phyloP scores from a whole-genome alignment of 2,329 filamentous ascomycete genomes.

The Mollisia scopiformis region DNA sequence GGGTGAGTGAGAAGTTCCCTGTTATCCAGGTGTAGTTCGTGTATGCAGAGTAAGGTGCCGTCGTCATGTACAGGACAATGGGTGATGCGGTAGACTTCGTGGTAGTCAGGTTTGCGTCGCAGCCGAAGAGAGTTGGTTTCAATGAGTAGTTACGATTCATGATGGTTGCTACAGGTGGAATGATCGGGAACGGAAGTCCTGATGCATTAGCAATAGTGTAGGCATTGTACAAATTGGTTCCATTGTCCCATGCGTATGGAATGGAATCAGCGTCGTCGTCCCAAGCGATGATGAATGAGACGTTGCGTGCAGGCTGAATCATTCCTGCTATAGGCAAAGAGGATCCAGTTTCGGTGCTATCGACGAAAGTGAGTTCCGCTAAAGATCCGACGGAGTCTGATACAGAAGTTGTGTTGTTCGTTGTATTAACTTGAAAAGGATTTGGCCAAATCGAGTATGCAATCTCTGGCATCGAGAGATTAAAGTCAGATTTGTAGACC shows the following conservation, averaged over 20 bases:
- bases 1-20: neutral
- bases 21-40: neutral
- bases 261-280: conserved; percentile 23
- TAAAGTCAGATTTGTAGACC: neutral
- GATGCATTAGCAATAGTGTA: conserved; percentile 10
- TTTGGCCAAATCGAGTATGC: conserved; percentile 30
- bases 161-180: conserved; percentile 21
- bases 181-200: neutral
- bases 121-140: conserved; percentile 30
- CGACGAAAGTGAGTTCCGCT: conserved; percentile 19
- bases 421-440: conserved; percentile 27
- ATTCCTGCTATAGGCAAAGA: conserved; percentile 35
- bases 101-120: conserved; percentile 24
- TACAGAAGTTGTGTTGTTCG: too few species aligned
- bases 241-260: conserved; percentile 19
- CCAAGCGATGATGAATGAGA: conserved; percentile 39
- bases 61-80: conserved; percentile 27
- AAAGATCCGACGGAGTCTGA: neutral
- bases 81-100: conserved; percentile 19
- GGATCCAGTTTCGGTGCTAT: conserved; percentile 38
- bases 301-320: conserved; percentile 33
- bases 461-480: neutral
- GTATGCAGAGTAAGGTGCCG: neutral
- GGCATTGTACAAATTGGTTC: conserved; percentile 17
- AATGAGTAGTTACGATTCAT: conserved; percentile 22